Percentiles rank a stretch among this genome's conserved stretches.
phyloP scores from a whole-genome alignment of 768 basidiomycete species.

The Tubosaeta sp. region DNA sequence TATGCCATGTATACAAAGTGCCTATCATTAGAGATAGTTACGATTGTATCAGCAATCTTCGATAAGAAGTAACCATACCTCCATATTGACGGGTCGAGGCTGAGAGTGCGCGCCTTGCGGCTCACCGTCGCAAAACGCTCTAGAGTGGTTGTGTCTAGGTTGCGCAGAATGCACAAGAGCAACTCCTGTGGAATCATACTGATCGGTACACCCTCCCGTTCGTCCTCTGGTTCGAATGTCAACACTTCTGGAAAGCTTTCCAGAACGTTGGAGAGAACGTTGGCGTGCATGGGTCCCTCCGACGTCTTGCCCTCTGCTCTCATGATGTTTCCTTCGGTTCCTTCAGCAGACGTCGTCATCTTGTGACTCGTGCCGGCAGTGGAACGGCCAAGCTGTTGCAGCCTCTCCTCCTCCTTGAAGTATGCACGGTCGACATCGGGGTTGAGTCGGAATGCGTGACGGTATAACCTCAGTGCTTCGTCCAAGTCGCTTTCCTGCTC shows the following conservation, averaged over 20 bases:
- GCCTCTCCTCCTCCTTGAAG: conserved; percentile 47
- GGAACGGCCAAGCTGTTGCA: conserved; percentile 11
- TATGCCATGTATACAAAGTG: conserved; percentile 63
- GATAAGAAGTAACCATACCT: conserved; percentile 43
- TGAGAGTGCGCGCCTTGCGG: conserved; percentile 70
- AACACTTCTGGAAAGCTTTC: conserved; percentile 45
- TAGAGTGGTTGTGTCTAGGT: conserved; percentile 60
- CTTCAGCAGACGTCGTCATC: conserved; percentile 80
- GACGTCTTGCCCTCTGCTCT: conserved; percentile 38
- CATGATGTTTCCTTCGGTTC: conserved; percentile 56
- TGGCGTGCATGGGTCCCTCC: conserved; percentile 15
- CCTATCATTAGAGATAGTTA: conserved; percentile 35
- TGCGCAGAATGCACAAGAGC: conserved; percentile 59
- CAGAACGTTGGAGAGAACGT: conserved; percentile 46
- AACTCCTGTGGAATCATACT: conserved; percentile 72
- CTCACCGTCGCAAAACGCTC: conserved; percentile 76
- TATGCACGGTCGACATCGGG: conserved; percentile 73
- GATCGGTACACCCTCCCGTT: conserved; percentile 52
- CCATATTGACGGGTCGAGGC: conserved; percentile 71
- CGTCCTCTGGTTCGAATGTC: conserved; percentile 66
- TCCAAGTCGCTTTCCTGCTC: conserved; percentile 76
- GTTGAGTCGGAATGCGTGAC: conserved; percentile 75
- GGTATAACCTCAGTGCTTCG: conserved; percentile 71
- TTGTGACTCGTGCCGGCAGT: conserved; percentile 49
- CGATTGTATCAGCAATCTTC: neutral